Base-by-base conservation (phyloP, 257 asterid genomes). In the Eustoma russellianum region DNA sequence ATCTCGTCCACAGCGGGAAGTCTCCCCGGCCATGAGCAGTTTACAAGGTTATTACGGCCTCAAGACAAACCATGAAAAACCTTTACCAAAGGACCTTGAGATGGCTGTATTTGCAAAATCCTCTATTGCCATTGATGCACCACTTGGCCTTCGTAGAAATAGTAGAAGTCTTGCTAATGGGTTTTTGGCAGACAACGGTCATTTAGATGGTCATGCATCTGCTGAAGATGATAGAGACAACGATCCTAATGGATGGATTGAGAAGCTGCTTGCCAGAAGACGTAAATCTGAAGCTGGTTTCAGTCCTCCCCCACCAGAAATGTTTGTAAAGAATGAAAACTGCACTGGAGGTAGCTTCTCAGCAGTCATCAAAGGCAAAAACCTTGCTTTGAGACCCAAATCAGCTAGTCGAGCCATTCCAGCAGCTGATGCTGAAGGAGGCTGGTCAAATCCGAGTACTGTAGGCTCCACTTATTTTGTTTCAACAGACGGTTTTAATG, bases 331-430 rank as follows among this genome's bases (percentile, higher is more conserved):
- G 76, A 85, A 83, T 61, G 95, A 86, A 34, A 77, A 64, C 51
- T 56, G 55, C 59, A 59, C 57, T 54, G 59, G 73, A 47, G 60
- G 77, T 56, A 44, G 78, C 13, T 70, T 75, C 59, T 85, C 83
- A 44, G 77, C 79, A 9, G 64, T 73, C n/a, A n/a, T n/a, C 46
- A 68, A 78, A 3, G 81, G 86, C 50, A 83, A 81, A 67, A 77
- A 85, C 60, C 67, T 80, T 70, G 86, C 93, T 66, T 71, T 81
- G 62, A 79, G 95, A 74, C 83, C 96, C 60, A 86, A 83, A 62
- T 69, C 87, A 24, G 79, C 74, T 28, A 64, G 65, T 62, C 72
- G 88, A 63, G 1, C 12, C 1, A 55, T 34, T 47, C 47, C 68
- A 7, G 80, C 65, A 38, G 65, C 49, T n/a, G 81, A 85, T 62